A percentile compares a stretch with the other conserved stretches of the same genome.
These are phyloP conservation scores for Jackrogersella multiformis DNA, from an alignment of 495 filamentous ascomycete species.

Conservation along the genomic window DNA sequence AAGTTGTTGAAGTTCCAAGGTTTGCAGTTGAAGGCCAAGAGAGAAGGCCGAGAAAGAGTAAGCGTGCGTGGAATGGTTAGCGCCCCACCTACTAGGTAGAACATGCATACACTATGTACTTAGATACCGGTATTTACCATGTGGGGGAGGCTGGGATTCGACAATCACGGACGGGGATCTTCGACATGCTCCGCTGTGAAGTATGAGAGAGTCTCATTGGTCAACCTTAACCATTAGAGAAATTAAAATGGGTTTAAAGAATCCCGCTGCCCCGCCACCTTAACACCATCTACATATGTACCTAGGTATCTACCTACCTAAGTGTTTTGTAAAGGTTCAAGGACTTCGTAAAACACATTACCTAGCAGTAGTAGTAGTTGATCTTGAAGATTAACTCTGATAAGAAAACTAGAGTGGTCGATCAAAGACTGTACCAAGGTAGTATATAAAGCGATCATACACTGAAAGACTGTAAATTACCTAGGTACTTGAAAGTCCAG, in stretches of 20 bases:
- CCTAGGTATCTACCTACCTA: no score
- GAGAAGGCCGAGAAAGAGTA: constrained; percentile 8
- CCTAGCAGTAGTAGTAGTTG: no score
- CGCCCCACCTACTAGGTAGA: constrained; percentile 33
- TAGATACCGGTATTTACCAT: constrained; percentile 3
- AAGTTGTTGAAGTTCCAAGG: constrained; percentile 22
- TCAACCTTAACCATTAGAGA: background rate
- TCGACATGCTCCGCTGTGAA: background rate
- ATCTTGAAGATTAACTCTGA: no score
- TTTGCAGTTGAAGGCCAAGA: constrained; percentile 30
- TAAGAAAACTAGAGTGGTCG: no score
- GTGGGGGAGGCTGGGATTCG: constrained; percentile 27
- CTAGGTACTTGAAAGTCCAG: no score
- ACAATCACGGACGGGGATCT: constrained; percentile 17
- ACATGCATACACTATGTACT: constrained; percentile 6
- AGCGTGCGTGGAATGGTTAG: background rate
- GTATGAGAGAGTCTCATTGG: background rate
- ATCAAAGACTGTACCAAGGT: background rate
- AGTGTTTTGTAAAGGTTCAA: no score
- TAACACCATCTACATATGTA: no score
- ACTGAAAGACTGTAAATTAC: no score
- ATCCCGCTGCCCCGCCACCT: background rate
- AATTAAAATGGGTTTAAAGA: background rate
- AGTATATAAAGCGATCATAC: no score
- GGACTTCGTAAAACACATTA: no score